Percentiles rank a stretch among this genome's conserved stretches.
Conservation (phyloP, 2,329 filamentous ascomycete genomes). For the Capronia coronata region DNA sequence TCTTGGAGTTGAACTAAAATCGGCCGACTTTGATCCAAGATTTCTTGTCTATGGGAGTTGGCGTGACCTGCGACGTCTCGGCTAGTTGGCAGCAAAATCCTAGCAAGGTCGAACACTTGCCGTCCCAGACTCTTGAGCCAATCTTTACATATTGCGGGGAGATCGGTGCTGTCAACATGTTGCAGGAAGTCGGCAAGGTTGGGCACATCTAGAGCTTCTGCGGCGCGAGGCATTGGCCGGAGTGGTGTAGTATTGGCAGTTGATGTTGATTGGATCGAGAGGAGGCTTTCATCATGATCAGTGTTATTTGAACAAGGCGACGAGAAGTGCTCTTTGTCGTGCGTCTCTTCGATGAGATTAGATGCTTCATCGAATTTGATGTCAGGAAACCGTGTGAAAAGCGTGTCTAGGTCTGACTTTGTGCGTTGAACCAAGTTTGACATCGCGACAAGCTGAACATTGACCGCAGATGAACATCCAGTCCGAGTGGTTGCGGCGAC, state of each 20-base stretch:
- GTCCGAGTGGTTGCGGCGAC: background rate
- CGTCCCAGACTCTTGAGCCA: constrained; percentile 11
- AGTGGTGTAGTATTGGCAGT: constrained; percentile 22
- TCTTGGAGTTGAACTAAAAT: constrained; percentile 9
- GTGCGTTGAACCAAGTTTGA: constrained; percentile 2
- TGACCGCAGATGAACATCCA: background rate
- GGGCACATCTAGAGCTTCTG: background rate
- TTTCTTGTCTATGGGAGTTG: constrained; percentile 6
- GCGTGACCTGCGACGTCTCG: background rate
- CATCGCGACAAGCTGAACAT: constrained; percentile 2
- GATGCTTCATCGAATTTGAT: constrained; percentile 20
- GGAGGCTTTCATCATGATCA: constrained; percentile 12
- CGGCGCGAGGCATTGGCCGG: background rate
- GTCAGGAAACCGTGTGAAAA: constrained; percentile 25
- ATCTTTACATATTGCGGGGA: constrained; percentile 12
- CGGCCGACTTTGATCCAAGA: background rate
- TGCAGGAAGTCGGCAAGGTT: constrained; percentile 8
- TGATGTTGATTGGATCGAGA: constrained; percentile 8
- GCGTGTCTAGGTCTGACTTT: constrained; percentile 13
- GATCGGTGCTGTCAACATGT: constrained; percentile 7
- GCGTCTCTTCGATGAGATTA: background rate
- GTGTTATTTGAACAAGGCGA: constrained; percentile 19
- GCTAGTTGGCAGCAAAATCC: constrained; percentile 1
- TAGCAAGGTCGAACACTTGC: constrained; percentile 9
- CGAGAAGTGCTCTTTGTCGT: constrained; percentile 10